Conservation (phyloP, 176 grass and related monocot species). For the Carex littledalei region DNA sequence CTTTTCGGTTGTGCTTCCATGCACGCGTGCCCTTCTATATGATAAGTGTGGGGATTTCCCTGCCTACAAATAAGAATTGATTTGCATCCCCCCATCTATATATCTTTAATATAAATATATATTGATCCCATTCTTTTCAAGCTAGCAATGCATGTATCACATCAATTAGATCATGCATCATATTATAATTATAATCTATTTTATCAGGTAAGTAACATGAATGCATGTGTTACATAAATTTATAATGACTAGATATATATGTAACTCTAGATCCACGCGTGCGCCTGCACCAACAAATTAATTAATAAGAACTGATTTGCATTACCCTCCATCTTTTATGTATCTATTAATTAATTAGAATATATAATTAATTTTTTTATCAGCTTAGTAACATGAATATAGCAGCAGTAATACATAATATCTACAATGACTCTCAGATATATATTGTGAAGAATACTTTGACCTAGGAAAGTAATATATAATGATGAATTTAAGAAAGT, state of each 20-base stretch:
- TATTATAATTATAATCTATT: neutral
- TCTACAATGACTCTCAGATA: neutral
- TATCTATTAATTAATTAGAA: neutral
- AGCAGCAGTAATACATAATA: neutral
- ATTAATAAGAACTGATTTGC: neutral
- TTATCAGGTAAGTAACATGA: neutral
- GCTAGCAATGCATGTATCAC: neutral
- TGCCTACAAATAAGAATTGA: conserved; percentile 5
- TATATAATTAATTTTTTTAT: neutral
- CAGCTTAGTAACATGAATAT: neutral
- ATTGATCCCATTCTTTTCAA: neutral
- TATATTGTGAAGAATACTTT: neutral
- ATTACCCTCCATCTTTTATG: neutral
- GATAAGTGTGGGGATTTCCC: conserved; percentile 7
- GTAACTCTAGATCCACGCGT: neutral
- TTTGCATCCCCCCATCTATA: neutral
- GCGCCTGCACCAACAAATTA: neutral
- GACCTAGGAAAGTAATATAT: neutral
- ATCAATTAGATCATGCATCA: neutral
- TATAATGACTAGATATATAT: neutral
- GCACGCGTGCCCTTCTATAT: conserved; percentile 14
- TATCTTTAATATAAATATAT: neutral
- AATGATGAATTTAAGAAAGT: neutral
- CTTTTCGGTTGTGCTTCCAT: conserved; percentile 23
- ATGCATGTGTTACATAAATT: neutral